A percentile compares a stretch with the other conserved stretches of the same genome.
Conservation (phyloP, 345 rosid genomes). For the Hibiscus trionum region DNA sequence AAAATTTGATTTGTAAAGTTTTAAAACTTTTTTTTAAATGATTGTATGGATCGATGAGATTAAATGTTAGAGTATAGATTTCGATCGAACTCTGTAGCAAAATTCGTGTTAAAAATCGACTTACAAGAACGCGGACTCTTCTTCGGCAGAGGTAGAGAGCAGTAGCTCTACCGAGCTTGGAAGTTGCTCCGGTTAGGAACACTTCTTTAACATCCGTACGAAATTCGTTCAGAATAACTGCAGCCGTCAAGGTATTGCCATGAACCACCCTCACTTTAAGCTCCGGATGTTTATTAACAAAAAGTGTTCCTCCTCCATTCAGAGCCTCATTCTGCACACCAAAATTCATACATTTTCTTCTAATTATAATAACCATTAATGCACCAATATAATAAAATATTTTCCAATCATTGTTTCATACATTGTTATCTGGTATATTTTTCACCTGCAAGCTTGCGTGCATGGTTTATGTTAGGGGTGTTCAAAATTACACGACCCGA, state of each 20-base stretch:
- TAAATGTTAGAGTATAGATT: too few relatives aligned
- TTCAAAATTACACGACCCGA: too few relatives aligned
- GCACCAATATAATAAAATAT: too few relatives aligned
- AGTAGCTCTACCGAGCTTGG: slow-evolving; percentile 94
- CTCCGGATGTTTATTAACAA: slow-evolving; percentile 69
- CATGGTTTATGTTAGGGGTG: too few relatives aligned
- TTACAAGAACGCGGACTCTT: slow-evolving; percentile 78
- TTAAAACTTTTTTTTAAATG: too few relatives aligned
- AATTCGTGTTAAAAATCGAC: slow-evolving; percentile 10
- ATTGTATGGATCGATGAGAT: too few relatives aligned
- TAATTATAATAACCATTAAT: too few relatives aligned
- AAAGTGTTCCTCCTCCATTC: slow-evolving; percentile 91
- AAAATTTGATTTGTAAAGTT: neutral
- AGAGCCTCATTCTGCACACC: slow-evolving; percentile 69
- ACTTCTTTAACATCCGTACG: slow-evolving; percentile 69
- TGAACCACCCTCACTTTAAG: slow-evolving; percentile 88
- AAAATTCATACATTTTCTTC: too few relatives aligned
- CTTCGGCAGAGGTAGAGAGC: slow-evolving; percentile 87
- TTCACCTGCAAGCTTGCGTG: neutral
- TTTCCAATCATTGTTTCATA: too few relatives aligned
- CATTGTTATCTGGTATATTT: too few relatives aligned
- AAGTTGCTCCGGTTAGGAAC: slow-evolving; percentile 92
- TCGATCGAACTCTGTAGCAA: too few relatives aligned
- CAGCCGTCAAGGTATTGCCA: slow-evolving; percentile 96
- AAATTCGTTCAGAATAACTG: slow-evolving; percentile 77